Percentiles rank a stretch among this genome's conserved stretches.
Conservation (phyloP, 129 eudicot species). For the Pulicaria dysenterica region DNA sequence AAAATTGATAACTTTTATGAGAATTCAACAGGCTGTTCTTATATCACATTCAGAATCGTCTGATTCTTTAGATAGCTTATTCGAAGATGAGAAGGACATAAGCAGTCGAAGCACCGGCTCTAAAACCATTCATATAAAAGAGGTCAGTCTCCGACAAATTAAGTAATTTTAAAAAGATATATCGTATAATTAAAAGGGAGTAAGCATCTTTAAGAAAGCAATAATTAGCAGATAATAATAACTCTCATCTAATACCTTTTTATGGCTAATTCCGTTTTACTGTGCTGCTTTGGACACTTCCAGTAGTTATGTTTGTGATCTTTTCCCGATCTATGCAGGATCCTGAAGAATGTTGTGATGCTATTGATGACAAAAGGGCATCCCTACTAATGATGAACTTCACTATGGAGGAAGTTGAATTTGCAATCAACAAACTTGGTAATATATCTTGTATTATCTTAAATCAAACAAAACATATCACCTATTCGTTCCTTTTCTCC, state of each 20-base stretch:
- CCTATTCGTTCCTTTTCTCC: conserved; percentile 8
- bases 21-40: conserved; percentile 53
- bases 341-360: conserved; percentile 44
- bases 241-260: conserved; percentile 1
- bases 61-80: conserved; percentile 71
- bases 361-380: conserved; percentile 56
- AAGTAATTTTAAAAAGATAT: background rate
- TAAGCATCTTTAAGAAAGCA: background rate
- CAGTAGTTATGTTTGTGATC: background rate
- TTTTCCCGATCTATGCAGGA: conserved; percentile 56
- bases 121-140: conserved; percentile 43
- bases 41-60: conserved; percentile 59
- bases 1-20: conserved; percentile 21
- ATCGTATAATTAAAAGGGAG: background rate
- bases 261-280: conserved; percentile 1
- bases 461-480: background rate
- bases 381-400: conserved; percentile 81
- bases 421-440: conserved; percentile 89
- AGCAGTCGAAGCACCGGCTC: conserved; percentile 31
- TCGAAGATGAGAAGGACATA: conserved; percentile 54
- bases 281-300: conserved; percentile 23
- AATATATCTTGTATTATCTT: conserved; percentile 24
- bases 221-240: background rate
- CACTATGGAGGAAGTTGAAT: conserved; percentile 69
- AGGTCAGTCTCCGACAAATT: conserved; percentile 40